Evolutionary conservation across 176 grass and related monocot species (phyloP).

Genomic region (Lolium perenne): DNA sequence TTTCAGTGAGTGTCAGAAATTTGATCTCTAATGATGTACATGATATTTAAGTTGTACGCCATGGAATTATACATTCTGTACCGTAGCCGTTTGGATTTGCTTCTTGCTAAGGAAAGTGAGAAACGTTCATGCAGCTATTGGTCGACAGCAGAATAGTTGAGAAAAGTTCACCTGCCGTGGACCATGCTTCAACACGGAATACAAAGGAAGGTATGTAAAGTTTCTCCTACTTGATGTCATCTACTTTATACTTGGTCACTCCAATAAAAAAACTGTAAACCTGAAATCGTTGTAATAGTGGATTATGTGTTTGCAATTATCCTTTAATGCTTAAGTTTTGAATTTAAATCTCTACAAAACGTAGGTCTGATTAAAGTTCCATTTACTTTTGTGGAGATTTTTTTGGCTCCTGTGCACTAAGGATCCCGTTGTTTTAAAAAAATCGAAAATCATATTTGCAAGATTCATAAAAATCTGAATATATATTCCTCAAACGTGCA

Average conservation of each 20-base stretch:
- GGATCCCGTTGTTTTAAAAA: too few species aligned
- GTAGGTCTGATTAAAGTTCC: neutral
- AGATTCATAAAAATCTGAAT: too few species aligned
- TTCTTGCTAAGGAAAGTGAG: slow-evolving; percentile 27
- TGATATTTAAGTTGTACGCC: neutral
- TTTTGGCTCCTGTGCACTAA: too few species aligned
- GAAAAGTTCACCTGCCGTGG: slow-evolving; percentile 41
- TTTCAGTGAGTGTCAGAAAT: neutral
- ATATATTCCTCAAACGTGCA: too few species aligned
- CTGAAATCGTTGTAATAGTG: neutral
- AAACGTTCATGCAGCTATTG: slow-evolving; percentile 62
- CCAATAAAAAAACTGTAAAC: neutral
- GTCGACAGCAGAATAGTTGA: slow-evolving; percentile 79
- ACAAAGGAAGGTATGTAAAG: slow-evolving; percentile 63
- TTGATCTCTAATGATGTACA: neutral
- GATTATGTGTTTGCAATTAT: neutral
- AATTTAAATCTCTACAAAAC: neutral
- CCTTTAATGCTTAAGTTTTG: neutral
- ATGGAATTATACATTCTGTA: neutral
- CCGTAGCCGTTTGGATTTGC: neutral
- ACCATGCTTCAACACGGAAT: slow-evolving; percentile 55
- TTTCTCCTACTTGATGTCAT: slow-evolving; percentile 21
- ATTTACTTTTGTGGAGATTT: too few species aligned
- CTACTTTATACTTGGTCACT: neutral
- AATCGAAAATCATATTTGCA: too few species aligned